Conservation (phyloP, 768 basidiomycete species). For the Kwoniella dendrophila region DNA sequence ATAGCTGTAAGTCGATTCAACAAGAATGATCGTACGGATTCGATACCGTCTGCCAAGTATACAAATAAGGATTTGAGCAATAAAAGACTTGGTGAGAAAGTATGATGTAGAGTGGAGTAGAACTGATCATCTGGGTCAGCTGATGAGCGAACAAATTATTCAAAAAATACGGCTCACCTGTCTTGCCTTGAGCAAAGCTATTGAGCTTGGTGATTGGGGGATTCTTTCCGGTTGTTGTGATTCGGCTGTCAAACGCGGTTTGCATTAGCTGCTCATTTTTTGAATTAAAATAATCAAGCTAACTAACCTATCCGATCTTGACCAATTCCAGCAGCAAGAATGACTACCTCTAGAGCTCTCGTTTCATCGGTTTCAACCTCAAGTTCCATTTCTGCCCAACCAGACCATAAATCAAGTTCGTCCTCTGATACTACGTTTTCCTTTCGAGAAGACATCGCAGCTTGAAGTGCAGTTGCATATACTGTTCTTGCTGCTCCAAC, state of each 20-base stretch:
- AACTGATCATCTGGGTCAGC: slow-evolving; percentile 4
- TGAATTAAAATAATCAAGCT: not conserved
- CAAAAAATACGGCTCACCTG: slow-evolving; percentile 29
- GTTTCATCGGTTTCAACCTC: slow-evolving; percentile 35
- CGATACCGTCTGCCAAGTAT: slow-evolving; percentile 40
- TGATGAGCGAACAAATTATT: not conserved
- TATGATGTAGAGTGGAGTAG: not conserved
- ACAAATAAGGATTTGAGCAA: slow-evolving; percentile 42
- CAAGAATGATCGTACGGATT: slow-evolving; percentile 30
- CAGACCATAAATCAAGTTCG: slow-evolving; percentile 50
- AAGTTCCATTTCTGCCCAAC: slow-evolving; percentile 59
- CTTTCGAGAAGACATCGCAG: slow-evolving; percentile 20
- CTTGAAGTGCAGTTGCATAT: slow-evolving; percentile 56
- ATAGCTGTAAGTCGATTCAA: slow-evolving; percentile 39
- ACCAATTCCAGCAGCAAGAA: slow-evolving; percentile 20
- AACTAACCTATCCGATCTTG: slow-evolving; percentile 8
- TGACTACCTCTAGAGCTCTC: slow-evolving; percentile 32
- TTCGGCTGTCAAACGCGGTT: too few relatives aligned
- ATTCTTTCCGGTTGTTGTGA: too few relatives aligned
- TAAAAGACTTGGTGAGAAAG: slow-evolving; percentile 17
- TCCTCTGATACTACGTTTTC: slow-evolving; percentile 20
- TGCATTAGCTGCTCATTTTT: too few relatives aligned
- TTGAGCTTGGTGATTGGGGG: too few relatives aligned
- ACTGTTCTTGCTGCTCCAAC: slow-evolving; percentile 55
- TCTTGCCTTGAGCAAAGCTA: slow-evolving; percentile 31